Base-by-base conservation (phyloP, 1,284 basidiomycete species). In the Ganoderma sp. region DNA sequence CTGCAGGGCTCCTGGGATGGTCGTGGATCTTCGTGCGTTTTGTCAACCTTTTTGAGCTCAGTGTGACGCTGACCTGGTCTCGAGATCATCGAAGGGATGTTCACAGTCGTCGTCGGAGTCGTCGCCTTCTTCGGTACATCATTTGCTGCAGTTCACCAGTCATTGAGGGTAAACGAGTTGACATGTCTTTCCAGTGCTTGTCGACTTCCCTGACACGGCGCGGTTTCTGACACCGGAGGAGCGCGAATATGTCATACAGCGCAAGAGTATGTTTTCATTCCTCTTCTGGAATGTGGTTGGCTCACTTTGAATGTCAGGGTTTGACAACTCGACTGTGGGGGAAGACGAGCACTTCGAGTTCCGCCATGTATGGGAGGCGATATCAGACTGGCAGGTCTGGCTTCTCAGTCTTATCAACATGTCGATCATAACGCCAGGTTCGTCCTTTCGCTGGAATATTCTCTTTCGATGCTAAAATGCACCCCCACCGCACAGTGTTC, bases 371-470 rank as follows among this genome's bases (percentile, higher is more conserved):
- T 78, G 80, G 75, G 80, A 84, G 22, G 88, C 88, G 0, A 73
- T 91, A 28, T 74, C 73, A 0, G 89, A 91, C 73, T 92, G 90
- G 90, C 90, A 92, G 78, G 82, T 88, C 12, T 89, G 84, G 82
- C 63, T 88, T 3, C 85, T 87, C 64, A 84, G 87, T 22, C 71
- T 88, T 61, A 82, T 89, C 17, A 90, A 88, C 73, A 84, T 90
- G 79, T 87, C 87, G 0, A 78, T 91, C 56, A 77, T 89, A 56
- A 82, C 78, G 1, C 89, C 90, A 45, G 74, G 90, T 91, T 74
- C 75, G 88, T 19, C 28, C 7, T 3, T 82, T 8, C 34, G 15
- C 14, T 34, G 15, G 1, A 14, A 5, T 10, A 6, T 4, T 3
- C n/a, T 14, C 22, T 3, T 39, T n/a, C 41, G 41, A 34, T 25